A percentile compares a stretch with the other conserved stretches of the same genome.
Evolutionary conservation across 2,329 filamentous ascomycete species (phyloP).

Genomic region (Dothidotthia symphoricarpi): DNA sequence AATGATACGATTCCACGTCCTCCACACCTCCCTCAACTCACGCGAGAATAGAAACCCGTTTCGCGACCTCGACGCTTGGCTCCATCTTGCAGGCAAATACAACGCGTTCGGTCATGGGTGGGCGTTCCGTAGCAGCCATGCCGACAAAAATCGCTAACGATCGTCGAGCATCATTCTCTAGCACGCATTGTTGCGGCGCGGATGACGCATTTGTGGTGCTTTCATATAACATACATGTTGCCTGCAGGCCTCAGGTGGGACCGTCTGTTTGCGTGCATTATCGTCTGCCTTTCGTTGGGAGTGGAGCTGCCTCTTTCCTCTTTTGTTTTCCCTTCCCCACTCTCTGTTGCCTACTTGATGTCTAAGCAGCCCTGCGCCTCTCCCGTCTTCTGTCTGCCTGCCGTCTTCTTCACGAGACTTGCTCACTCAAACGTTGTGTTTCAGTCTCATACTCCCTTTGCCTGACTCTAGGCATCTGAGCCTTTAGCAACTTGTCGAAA

Average conservation of each 20-base stretch:
- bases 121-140: no score
- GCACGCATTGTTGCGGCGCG: slow-evolving; percentile 22
- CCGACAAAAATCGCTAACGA: no score
- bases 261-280: slow-evolving; percentile 25
- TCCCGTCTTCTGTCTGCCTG: slow-evolving; percentile 3
- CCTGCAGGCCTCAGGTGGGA: slow-evolving; percentile 35
- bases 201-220: slow-evolving; percentile 25
- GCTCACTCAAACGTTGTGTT: slow-evolving; percentile 1
- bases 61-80: no score
- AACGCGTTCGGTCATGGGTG: no score
- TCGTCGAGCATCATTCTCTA: background rate
- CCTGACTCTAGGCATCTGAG: slow-evolving; percentile 1
- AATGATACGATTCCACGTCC: no score
- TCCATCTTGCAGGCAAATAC: no score
- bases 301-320: slow-evolving; percentile 19
- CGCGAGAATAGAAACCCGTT: no score
- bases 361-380: slow-evolving; percentile 5
- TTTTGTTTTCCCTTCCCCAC: slow-evolving; percentile 17
- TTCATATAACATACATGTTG: slow-evolving; percentile 34
- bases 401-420: slow-evolving; percentile 1
- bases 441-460: slow-evolving; percentile 2
- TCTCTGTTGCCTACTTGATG: slow-evolving; percentile 16
- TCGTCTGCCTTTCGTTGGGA: slow-evolving; percentile 18
- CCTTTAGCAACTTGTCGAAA: slow-evolving; percentile 7
- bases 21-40: no score